phyloP scores from a whole-genome alignment of 495 filamentous ascomycete genomes.

The Chlorociboria aeruginascens region DNA sequence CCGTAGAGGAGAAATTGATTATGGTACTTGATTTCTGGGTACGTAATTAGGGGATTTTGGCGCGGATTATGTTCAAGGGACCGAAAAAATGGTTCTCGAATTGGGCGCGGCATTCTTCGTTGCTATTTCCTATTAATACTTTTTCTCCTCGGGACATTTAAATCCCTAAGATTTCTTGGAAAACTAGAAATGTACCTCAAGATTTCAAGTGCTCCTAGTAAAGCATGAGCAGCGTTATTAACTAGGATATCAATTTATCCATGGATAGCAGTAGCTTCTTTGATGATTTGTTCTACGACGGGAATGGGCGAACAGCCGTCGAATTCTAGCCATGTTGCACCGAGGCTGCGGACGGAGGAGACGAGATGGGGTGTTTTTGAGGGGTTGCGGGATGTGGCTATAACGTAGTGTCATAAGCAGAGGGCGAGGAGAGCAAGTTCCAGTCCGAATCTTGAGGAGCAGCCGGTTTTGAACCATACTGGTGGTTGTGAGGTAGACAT shows the following conservation, averaged over 20 bases:
- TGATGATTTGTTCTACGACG: conserved; percentile 23
- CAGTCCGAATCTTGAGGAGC: conserved; percentile 29
- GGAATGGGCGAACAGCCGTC: conserved; percentile 31
- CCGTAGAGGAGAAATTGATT: conserved; percentile 33
- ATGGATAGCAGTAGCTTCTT: conserved; percentile 29
- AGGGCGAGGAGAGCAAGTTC: conserved; percentile 25
- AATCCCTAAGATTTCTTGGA: conserved; percentile 25
- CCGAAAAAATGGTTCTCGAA: conserved; percentile 40
- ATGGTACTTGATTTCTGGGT: conserved; percentile 25
- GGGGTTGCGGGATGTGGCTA: conserved; percentile 40
- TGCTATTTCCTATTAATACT: conserved; percentile 15
- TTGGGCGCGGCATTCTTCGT: conserved; percentile 24
- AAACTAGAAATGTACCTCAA: conserved; percentile 24
- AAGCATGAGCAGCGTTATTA: conserved; percentile 37
- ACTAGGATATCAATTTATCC: conserved; percentile 43
- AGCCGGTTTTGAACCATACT: conserved; percentile 31
- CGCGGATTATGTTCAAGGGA: conserved; percentile 32
- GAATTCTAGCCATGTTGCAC: conserved; percentile 30
- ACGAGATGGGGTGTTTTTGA: conserved; percentile 22
- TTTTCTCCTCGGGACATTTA: conserved; percentile 20
- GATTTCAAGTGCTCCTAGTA: conserved; percentile 39
- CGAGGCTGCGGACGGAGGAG: conserved; percentile 32
- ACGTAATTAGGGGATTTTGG: conserved; percentile 36
- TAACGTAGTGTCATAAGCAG: conserved; percentile 25
- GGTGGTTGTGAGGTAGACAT: not conserved